phyloP scores from a whole-genome alignment of 306 rosid species.

The Datisca glomerata region DNA sequence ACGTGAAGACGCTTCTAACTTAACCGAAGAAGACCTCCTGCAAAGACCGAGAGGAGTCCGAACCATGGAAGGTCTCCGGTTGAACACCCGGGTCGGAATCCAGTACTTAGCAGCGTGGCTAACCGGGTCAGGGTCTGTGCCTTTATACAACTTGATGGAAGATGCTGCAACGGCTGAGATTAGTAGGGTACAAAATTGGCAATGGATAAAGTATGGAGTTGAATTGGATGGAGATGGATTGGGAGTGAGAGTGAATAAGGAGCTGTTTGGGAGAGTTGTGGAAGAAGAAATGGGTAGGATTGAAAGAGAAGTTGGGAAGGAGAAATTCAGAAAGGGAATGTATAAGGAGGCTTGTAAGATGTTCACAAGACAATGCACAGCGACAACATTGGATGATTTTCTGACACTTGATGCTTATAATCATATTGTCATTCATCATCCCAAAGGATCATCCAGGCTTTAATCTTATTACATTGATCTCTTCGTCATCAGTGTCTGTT shows the following conservation, averaged over 20 bases:
- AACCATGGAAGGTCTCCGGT: conserved; percentile 64
- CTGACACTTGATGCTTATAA: conserved; percentile 71
- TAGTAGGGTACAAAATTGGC: conserved; percentile 95
- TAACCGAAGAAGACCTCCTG: conserved; percentile 64
- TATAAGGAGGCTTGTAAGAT: conserved; percentile 59
- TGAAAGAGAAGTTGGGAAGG: conserved; percentile 67
- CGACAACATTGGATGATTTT: conserved; percentile 63
- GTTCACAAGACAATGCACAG: conserved; percentile 65
- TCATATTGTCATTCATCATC: conserved; percentile 42
- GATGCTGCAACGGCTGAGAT: conserved; percentile 98
- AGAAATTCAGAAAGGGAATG: conserved; percentile 56
- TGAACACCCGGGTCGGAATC: conserved; percentile 83
- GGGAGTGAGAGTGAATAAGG: conserved; percentile 53
- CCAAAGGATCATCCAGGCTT: conserved; percentile 37
- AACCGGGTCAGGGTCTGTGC: conserved; percentile 71
- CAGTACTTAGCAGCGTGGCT: conserved; percentile 93
- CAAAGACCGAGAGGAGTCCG: conserved; percentile 57
- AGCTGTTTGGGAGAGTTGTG: conserved; percentile 63
- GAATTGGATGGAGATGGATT: conserved; percentile 67
- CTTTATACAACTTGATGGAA: conserved; percentile 94
- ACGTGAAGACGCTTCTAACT: conserved; percentile 38
- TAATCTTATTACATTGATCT: conserved; percentile 7
- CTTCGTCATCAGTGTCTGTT: background rate
- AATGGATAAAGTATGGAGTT: conserved; percentile 79
- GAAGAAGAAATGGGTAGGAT: conserved; percentile 87